Conservation (phyloP, 257 asterid species). For the Petunia secreta region DNA sequence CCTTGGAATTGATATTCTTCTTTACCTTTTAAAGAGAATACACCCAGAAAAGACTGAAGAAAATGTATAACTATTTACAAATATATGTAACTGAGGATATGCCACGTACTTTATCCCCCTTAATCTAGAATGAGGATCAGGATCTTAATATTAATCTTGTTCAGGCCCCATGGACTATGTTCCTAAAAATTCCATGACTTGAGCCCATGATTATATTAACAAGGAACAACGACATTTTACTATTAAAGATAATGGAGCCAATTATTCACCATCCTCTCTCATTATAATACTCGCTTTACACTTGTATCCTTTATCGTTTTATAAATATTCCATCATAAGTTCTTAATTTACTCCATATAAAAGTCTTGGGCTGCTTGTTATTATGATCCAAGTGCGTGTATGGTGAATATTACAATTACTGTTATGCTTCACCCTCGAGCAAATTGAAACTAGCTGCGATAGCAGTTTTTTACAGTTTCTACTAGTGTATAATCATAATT, state of each 20-base stretch:
- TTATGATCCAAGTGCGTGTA: no score
- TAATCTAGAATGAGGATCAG: slow-evolving; percentile 49
- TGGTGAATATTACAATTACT: no score
- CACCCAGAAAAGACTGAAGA: not conserved
- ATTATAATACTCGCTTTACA: slow-evolving; percentile 14
- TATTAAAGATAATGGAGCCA: slow-evolving; percentile 66
- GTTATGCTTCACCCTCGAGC: no score
- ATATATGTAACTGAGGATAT: slow-evolving; percentile 34
- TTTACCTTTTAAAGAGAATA: no score
- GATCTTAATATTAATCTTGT: slow-evolving; percentile 41
- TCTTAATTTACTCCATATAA: not conserved
- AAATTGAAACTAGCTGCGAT: not conserved
- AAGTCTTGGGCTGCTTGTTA: not conserved
- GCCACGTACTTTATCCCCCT: slow-evolving; percentile 33
- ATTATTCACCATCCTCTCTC: slow-evolving; percentile 54
- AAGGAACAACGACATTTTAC: slow-evolving; percentile 65
- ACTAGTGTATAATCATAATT: not conserved
- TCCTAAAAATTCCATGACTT: slow-evolving; percentile 62
- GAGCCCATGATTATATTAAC: slow-evolving; percentile 42
- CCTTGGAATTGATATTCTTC: no score
- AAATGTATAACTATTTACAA: not conserved
- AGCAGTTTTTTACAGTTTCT: not conserved
- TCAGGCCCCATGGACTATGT: slow-evolving; percentile 69
- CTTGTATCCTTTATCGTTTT: not conserved
- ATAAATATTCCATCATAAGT: slow-evolving; percentile 26